Conservation (phyloP, 148 eudicot genomes). For the Talinum fruticosum region DNA sequence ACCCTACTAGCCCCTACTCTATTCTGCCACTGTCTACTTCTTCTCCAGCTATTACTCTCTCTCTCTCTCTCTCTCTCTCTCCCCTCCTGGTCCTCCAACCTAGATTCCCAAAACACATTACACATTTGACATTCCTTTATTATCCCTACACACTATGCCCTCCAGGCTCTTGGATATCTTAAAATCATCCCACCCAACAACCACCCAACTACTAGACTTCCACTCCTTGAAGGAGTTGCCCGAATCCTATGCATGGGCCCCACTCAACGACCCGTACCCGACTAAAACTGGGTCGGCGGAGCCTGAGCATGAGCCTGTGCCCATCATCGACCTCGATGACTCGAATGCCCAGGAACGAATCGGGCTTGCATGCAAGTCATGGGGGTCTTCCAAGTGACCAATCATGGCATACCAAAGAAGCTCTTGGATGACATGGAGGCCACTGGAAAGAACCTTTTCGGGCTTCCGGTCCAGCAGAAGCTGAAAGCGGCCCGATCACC, state of each 20-base stretch:
- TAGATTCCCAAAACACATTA: no score
- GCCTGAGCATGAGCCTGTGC: conserved; percentile 24
- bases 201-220: conserved; percentile 39
- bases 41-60: no score
- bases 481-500: conserved; percentile 54
- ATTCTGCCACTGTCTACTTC: background rate
- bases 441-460: conserved; percentile 39
- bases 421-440: conserved; percentile 47
- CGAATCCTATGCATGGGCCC: conserved; percentile 62
- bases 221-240: conserved; percentile 55
- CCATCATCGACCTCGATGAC: conserved; percentile 48
- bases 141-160: conserved; percentile 36
- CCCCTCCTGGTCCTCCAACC: no score
- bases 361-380: conserved; percentile 69
- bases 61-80: background rate
- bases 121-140: background rate
- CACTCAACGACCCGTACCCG: conserved; percentile 7
- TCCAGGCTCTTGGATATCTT: conserved; percentile 27
- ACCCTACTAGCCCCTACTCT: conserved; percentile 6
- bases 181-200: no score
- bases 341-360: conserved; percentile 40
- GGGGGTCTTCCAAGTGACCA: conserved; percentile 69
- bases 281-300: background rate
- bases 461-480: conserved; percentile 61
- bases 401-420: conserved; percentile 43